Base-by-base conservation (phyloP, 2,329 filamentous ascomycete genomes). In the Colletotrichum sp. region DNA sequence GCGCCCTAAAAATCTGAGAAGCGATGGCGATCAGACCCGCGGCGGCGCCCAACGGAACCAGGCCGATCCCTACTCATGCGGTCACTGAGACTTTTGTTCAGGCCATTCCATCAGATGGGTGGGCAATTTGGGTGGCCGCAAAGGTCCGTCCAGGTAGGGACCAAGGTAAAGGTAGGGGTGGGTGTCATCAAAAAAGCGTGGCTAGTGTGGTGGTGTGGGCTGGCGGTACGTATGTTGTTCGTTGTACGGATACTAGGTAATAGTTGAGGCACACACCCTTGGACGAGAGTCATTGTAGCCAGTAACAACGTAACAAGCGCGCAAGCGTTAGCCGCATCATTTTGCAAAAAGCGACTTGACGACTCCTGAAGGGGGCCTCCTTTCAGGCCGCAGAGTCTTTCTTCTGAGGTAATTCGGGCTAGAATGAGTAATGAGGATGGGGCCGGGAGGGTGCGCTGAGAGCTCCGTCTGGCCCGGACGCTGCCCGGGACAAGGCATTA, bases 401-500 rank as follows among this genome's bases (percentile, higher is more conserved):
- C n/a, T 49, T 72, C 21, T 68, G 70, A 74, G 70, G 70, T 73
- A 69, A 69, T 69, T 49, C 64, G n/a, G 36, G 57, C 71, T 69
- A 69, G 59, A 74, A 76, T 65, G 74, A 76, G 74, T 76, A 76
- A 76, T 74, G 74, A 66, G 21, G 28, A 74, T 76, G 74, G 74
- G 71, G 55, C 74, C 74, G 59, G 64, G 64, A 60, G 74, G 70
- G 26, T 69, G 71, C 64, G 70, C 74, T 65, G 59, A 26, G 70
- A 76, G 74, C 74, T 76, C 74, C 74, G 74, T 74, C 70, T 76
- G 74, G 74, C 65, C 74, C 74, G 74, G 70, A 72, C 71, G 66
- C 70, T 49, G 59, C 67, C 70, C 74, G 74, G 74, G 57, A 76
- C 74, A 73, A 64, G 74, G 74, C 74, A 74, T 76, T 74, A 74